phyloP scores from a whole-genome alignment of 2,329 filamentous ascomycete species.

The Microdochium nivale region DNA sequence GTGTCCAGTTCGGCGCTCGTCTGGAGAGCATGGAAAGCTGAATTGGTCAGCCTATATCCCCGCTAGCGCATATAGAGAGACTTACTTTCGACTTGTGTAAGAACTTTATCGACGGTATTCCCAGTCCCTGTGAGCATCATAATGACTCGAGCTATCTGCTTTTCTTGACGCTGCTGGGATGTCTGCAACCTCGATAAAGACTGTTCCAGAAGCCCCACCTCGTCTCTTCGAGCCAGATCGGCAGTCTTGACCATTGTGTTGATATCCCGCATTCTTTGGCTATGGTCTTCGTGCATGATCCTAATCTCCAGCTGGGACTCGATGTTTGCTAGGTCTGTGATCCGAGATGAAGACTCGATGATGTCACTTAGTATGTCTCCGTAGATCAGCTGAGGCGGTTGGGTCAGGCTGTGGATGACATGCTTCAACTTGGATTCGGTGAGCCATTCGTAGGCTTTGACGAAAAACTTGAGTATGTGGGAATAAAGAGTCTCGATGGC shows the following conservation, averaged over 20 bases:
- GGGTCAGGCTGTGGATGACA: neutral
- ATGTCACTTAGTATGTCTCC: neutral
- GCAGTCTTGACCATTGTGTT: neutral
- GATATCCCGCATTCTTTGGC: neutral
- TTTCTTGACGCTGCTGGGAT: neutral
- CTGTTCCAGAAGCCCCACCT: neutral
- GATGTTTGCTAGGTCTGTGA: neutral
- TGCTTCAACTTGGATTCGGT: neutral
- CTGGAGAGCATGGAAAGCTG: neutral
- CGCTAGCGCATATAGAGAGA: neutral
- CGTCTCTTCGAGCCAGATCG: neutral
- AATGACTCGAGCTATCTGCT: neutral
- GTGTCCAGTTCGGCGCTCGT: neutral
- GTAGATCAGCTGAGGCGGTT: neutral
- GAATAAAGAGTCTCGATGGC: neutral
- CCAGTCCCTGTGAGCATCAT: neutral
- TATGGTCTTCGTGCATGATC: neutral
- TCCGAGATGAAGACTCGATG: neutral
- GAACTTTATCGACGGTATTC: neutral
- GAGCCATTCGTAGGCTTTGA: neutral
- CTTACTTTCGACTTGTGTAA: neutral
- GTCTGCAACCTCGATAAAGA: neutral
- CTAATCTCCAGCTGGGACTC: neutral
- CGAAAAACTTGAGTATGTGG: neutral
- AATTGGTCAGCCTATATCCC: neutral